A percentile compares a stretch with the other conserved stretches of the same genome.
Conservation (phyloP, 2,329 filamentous ascomycete species). For the Trichothecium sympodiale region DNA sequence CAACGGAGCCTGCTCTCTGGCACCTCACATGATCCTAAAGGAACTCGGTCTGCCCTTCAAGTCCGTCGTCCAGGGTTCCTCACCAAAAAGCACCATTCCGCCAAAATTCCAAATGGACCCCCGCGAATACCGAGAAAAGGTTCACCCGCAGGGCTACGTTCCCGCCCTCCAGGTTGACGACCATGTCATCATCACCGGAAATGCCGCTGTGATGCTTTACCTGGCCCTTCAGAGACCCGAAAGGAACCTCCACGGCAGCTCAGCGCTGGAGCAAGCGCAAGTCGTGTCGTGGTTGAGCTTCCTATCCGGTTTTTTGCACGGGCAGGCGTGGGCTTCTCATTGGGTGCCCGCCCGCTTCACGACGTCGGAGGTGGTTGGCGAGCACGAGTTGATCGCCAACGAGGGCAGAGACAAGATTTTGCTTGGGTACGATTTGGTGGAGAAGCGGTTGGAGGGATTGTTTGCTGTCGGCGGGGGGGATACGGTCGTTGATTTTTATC, state of each 20-base stretch:
- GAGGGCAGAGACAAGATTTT: background rate
- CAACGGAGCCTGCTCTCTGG: too few relatives aligned
- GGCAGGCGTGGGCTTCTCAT: background rate
- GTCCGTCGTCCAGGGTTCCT: background rate
- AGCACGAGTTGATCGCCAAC: background rate
- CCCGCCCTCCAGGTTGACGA: background rate
- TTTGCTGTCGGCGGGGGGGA: background rate
- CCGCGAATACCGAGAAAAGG: background rate
- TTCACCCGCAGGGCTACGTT: background rate
- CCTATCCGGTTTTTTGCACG: background rate
- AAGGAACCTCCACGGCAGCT: background rate
- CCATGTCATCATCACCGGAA: background rate
- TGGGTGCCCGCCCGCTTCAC: background rate
- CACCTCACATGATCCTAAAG: background rate
- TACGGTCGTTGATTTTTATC: conserved; percentile 1
- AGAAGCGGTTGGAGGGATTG: background rate
- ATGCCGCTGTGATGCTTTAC: background rate
- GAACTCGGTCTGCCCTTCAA: background rate
- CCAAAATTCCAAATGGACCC: background rate
- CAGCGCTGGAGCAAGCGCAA: background rate
- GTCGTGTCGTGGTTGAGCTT: background rate
- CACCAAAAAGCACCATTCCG: background rate
- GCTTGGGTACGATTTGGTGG: background rate
- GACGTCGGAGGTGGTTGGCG: background rate
- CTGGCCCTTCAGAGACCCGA: background rate